Conservation (phyloP, 2,329 filamentous ascomycete genomes). For the Biscogniauxia sp. region DNA sequence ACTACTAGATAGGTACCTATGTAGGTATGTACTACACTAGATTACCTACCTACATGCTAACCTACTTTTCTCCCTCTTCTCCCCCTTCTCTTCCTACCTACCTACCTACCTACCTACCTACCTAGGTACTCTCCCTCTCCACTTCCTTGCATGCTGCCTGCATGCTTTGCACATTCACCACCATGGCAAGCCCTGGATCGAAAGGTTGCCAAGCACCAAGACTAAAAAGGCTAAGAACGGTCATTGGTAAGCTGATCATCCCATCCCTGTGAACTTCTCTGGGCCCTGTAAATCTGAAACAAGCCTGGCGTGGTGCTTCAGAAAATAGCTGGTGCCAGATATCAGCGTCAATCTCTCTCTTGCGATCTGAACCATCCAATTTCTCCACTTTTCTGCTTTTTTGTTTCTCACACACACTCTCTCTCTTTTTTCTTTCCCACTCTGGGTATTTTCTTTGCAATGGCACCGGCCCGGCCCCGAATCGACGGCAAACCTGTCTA, state of each 20-base stretch:
- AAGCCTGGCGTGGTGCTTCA: slow-evolving; percentile 50
- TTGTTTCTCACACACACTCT: slow-evolving; percentile 4
- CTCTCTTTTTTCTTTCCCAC: slow-evolving; percentile 1
- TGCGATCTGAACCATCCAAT: slow-evolving; percentile 25
- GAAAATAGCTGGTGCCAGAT: slow-evolving; percentile 38
- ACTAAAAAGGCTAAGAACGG: slow-evolving; percentile 7
- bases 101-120: background rate
- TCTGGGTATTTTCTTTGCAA: slow-evolving; percentile 8
- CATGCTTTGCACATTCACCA: slow-evolving; percentile 1
- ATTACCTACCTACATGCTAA: no score
- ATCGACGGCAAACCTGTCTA: slow-evolving; percentile 15
- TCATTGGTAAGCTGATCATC: slow-evolving; percentile 21
- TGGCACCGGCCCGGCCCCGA: slow-evolving; percentile 17
- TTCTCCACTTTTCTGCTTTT: slow-evolving; percentile 9
- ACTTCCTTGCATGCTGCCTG: slow-evolving; percentile 10
- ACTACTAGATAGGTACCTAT: no score
- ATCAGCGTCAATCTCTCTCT: slow-evolving; percentile 35
- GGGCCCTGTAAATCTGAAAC: slow-evolving; percentile 46
- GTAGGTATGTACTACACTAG: no score
- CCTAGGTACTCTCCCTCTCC: background rate
- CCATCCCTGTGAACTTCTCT: slow-evolving; percentile 25
- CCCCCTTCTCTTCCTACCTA: background rate
- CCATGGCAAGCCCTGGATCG: slow-evolving; percentile 11
- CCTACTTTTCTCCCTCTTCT: background rate
- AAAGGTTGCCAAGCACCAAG: slow-evolving; percentile 15